Evolutionary conservation across 306 rosid species (phyloP).

Genomic region (Malus asiatica): DNA sequence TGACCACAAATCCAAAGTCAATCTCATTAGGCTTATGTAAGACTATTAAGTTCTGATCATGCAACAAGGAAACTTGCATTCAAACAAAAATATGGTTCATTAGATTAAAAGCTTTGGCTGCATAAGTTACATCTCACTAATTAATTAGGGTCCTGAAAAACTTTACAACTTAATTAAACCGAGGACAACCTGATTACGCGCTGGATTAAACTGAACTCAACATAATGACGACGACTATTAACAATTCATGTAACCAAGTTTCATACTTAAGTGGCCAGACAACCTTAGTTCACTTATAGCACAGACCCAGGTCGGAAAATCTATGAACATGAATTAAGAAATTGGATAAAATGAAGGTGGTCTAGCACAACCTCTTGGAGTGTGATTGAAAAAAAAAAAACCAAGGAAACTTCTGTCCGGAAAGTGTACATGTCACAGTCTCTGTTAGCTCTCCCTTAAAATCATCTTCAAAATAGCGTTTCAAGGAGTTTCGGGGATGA

Average conservation of each 20-base stretch:
- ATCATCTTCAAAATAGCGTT: conserved; percentile 43
- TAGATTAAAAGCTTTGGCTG: conserved; percentile 9
- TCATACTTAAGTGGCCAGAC: conserved; percentile 11
- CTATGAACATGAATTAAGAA: conserved; percentile 32
- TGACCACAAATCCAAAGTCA: no score
- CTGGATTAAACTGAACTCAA: background rate
- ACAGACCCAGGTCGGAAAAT: conserved; percentile 28
- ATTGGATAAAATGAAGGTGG: conserved; percentile 25
- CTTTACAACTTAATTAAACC: conserved; percentile 15
- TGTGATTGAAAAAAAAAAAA: conserved; percentile 19
- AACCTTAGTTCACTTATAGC: conserved; percentile 18
- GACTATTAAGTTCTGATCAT: no score
- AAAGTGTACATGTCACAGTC: conserved; percentile 15
- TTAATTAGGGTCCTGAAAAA: background rate
- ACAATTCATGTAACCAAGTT: conserved; percentile 1
- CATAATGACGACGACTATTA: background rate
- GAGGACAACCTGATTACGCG: background rate
- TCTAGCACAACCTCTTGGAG: conserved; percentile 26
- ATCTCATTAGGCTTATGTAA: no score
- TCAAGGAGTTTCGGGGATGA: conserved; percentile 59
- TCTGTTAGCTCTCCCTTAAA: conserved; percentile 36
- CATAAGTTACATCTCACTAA: conserved; percentile 8
- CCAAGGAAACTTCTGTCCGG: conserved; percentile 16
- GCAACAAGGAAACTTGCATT: background rate
- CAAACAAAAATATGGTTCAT: background rate